These are phyloP conservation scores for Teratosphaeriaceae sp. DNA, from an alignment of 2,329 filamentous ascomycete genomes.

Conservation along the genomic window DNA sequence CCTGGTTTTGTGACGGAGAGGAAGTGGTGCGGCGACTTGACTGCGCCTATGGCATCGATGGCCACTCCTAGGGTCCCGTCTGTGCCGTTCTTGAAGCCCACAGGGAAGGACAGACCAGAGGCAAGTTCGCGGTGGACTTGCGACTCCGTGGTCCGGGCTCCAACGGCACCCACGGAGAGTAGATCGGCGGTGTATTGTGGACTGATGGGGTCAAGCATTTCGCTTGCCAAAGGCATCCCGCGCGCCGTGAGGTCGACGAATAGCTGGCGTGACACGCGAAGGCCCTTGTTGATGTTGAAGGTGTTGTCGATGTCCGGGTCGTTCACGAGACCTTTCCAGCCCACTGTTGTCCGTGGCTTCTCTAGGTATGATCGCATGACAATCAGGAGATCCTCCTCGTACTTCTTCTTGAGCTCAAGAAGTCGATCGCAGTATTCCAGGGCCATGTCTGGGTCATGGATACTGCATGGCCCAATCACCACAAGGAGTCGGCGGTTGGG, in stretches of 20 bases:
- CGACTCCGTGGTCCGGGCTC: conserved; percentile 92
- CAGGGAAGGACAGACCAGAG: conserved; percentile 89
- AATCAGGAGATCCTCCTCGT: conserved; percentile 82
- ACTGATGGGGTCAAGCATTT: conserved; percentile 98
- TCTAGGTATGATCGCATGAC: conserved; percentile 98
- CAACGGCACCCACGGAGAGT: conserved; percentile 85
- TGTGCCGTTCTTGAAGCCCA: conserved; percentile 99
- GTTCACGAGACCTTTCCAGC: conserved; percentile 98
- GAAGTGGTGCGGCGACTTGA: conserved; percentile 91
- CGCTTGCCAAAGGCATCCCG: conserved; percentile 93
- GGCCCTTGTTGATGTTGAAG: conserved; percentile 98
- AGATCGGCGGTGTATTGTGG: conserved; percentile 94
- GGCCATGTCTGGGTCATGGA: conserved; percentile 87
- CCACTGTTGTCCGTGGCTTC: conserved; percentile 95
- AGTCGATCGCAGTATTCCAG: conserved; percentile 89
- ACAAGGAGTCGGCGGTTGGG: conserved; percentile 58
- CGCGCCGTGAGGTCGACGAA: conserved; percentile 86
- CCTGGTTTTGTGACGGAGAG: conserved; percentile 95
- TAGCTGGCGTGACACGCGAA: conserved; percentile 78
- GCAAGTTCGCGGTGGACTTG: conserved; percentile 94
- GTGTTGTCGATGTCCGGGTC: conserved; percentile 97
- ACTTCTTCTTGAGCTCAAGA: conserved; percentile 74
- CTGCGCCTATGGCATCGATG: conserved; percentile 91
- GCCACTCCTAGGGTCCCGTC: conserved; percentile 85
- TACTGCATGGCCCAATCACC: conserved; percentile 91